Conservation (phyloP, 2,329 filamentous ascomycete genomes). For the Shiraia sp. region DNA sequence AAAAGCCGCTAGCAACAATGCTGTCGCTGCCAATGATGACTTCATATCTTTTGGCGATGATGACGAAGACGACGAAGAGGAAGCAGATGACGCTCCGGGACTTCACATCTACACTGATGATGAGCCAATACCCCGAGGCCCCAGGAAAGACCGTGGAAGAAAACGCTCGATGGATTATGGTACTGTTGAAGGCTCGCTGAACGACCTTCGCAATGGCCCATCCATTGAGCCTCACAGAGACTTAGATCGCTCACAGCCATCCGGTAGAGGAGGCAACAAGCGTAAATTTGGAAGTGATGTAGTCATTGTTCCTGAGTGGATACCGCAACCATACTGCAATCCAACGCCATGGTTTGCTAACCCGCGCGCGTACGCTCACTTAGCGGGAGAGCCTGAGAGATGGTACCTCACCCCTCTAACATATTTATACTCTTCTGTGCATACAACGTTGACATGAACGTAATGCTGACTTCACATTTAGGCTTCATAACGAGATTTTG, state of each 20-base stretch:
- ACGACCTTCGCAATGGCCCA: constrained; percentile 15
- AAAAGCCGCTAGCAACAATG: constrained; percentile 58
- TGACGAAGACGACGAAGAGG: constrained; percentile 55
- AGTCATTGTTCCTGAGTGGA: constrained; percentile 51
- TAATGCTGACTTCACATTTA: constrained; percentile 37
- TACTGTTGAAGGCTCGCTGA: constrained; percentile 29
- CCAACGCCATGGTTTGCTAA: constrained; percentile 54
- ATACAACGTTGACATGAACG: neutral
- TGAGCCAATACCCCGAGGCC: neutral
- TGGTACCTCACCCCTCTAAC: constrained; percentile 46
- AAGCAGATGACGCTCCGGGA: constrained; percentile 1
- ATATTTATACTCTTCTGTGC: neutral
- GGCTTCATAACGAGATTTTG: constrained; percentile 85
- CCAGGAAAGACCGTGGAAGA: neutral
- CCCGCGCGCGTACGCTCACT: constrained; percentile 57
- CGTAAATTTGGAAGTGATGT: constrained; percentile 62
- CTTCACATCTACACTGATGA: constrained; percentile 3
- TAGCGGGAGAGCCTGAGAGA: constrained; percentile 53
- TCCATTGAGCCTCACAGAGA: constrained; percentile 11
- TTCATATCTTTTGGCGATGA: constrained; percentile 85
- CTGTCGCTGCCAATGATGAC: constrained; percentile 63
- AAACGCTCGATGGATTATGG: neutral
- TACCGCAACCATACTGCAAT: constrained; percentile 37
- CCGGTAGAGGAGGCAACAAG: constrained; percentile 56
- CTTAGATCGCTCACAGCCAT: constrained; percentile 15